Conservation (phyloP, 208 protist species). For the Acanthamoeba triangularis region DNA sequence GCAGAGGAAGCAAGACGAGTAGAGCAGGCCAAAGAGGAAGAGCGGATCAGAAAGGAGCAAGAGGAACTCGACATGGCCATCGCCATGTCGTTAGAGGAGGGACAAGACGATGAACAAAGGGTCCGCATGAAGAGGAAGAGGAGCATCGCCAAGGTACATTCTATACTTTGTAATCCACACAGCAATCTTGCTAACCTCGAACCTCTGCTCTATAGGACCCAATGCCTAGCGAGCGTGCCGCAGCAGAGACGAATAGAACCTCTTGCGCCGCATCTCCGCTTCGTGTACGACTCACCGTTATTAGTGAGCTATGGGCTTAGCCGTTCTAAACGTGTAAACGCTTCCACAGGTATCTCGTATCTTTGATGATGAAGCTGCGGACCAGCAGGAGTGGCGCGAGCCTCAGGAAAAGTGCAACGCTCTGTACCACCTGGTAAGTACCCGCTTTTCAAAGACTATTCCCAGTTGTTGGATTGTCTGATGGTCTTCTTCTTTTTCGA, state of each 20-base stretch:
- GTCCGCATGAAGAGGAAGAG: not conserved
- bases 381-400: not conserved
- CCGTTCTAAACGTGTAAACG: no score
- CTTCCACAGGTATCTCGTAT: not conserved
- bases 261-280: not conserved
- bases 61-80: conserved; percentile 30
- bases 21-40: not conserved
- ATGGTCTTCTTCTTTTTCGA: not conserved
- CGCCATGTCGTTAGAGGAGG: not conserved
- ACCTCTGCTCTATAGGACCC: no score
- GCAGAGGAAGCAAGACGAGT: not conserved
- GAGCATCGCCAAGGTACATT: not conserved
- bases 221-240: not conserved
- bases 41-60: not conserved
- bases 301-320: no score
- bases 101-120: not conserved
- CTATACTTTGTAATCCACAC: not conserved
- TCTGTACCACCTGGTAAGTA: not conserved
- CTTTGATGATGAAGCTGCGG: not conserved
- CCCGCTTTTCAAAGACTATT: not conserved
- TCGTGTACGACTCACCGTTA: not conserved
- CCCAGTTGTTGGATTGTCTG: not conserved
- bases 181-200: no score
- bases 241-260: not conserved
- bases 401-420: conserved; percentile 16